phyloP scores from a whole-genome alignment of 1,139 yeast genomes.

The Taphrina confusa region DNA sequence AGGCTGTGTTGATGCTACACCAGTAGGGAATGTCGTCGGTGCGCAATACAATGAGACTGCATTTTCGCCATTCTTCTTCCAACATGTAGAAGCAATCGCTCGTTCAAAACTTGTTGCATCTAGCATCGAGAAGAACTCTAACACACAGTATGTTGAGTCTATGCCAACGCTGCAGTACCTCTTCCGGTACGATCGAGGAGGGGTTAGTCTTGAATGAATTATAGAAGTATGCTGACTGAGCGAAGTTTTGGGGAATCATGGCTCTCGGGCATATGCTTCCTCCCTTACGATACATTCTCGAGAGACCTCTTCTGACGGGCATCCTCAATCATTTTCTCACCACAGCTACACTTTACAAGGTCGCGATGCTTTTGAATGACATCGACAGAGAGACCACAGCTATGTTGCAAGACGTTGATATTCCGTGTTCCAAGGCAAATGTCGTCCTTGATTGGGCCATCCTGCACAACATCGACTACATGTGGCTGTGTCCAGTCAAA shows the following conservation, averaged over 20 bases:
- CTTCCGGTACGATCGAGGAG: slow-evolving; percentile 20
- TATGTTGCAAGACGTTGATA: slow-evolving; percentile 30
- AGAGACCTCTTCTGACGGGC: slow-evolving; percentile 6
- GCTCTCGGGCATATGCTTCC: slow-evolving; percentile 11
- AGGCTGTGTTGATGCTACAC: background rate
- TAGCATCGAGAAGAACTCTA: background rate
- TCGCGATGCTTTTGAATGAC: slow-evolving; percentile 20
- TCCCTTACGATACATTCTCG: slow-evolving; percentile 8
- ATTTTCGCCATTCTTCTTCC: slow-evolving; percentile 14
- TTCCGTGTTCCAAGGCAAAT: slow-evolving; percentile 9
- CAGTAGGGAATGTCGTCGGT: background rate
- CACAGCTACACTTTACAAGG: slow-evolving; percentile 21
- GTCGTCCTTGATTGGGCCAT: slow-evolving; percentile 6
- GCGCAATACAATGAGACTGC: slow-evolving; percentile 2
- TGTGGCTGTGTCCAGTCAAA: slow-evolving; percentile 22
- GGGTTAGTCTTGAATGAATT: background rate
- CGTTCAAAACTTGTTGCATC: background rate
- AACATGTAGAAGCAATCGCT: slow-evolving; percentile 9
- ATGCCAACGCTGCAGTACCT: slow-evolving; percentile 25
- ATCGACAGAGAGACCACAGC: slow-evolving; percentile 3
- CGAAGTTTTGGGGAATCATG: slow-evolving; percentile 21
- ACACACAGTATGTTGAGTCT: background rate
- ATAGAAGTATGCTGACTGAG: background rate
- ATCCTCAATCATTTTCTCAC: slow-evolving; percentile 18
- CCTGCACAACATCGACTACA: background rate